These are phyloP conservation scores for Cyclotella choctawhatcheeana DNA, from an alignment of 108 stramenopile genomes.

Conservation along the genomic window DNA sequence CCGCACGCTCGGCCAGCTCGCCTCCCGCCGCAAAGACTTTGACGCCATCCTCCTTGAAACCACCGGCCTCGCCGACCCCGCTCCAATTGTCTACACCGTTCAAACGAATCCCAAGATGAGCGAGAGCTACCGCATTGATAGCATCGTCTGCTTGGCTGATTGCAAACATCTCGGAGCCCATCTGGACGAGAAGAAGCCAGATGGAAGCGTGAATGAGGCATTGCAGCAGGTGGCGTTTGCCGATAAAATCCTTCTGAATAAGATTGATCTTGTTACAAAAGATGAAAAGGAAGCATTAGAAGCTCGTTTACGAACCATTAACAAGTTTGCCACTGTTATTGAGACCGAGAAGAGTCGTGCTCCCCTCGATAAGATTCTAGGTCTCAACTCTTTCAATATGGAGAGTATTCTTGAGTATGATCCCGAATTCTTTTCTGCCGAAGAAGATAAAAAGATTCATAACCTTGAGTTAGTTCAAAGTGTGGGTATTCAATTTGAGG, in stretches of 20 bases:
- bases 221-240: conserved; percentile 97
- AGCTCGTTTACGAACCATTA: conserved; percentile 75
- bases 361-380: conserved; percentile 87
- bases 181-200: conserved; percentile 93
- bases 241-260: conserved; percentile 97
- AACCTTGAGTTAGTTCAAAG: conserved; percentile 88
- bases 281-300: conserved; percentile 88
- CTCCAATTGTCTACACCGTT: conserved; percentile 97
- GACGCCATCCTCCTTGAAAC: conserved; percentile 96
- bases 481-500: conserved; percentile 89
- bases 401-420: conserved; percentile 87
- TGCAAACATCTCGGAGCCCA: conserved; percentile 89
- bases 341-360: conserved; percentile 86
- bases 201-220: conserved; percentile 90
- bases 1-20: conserved; percentile 89
- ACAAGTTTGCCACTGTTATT: conserved; percentile 89
- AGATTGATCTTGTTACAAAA: conserved; percentile 90
- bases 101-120: conserved; percentile 92
- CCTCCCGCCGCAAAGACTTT: conserved; percentile 90
- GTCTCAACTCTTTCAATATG: conserved; percentile 90
- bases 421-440: conserved; percentile 85
- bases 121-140: conserved; percentile 87
- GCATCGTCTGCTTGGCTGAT: conserved; percentile 92
- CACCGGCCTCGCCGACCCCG: conserved; percentile 94
- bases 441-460: conserved; percentile 81